Base-by-base conservation (phyloP, 192 early-diverging fungal species). In the Coemansia sp. region DNA sequence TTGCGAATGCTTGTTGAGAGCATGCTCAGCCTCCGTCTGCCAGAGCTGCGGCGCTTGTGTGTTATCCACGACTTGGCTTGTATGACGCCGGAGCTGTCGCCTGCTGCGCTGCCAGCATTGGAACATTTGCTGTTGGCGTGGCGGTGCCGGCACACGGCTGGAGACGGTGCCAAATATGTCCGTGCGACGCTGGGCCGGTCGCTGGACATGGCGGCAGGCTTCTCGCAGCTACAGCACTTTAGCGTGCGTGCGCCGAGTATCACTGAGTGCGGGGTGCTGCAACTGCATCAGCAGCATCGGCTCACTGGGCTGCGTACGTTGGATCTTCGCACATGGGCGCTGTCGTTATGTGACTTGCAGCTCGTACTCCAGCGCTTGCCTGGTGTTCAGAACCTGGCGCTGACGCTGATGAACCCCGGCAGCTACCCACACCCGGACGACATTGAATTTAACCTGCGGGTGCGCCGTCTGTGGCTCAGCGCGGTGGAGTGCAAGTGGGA, bases 401-500 rank as follows among this genome's bases (percentile, higher is more conserved):
- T 65, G 49, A 73, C 59, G 40, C 59, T 73, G 22, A 27, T 34
- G 2, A 9, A 32, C 12, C 45, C 64, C 10, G n/a, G 53, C 4
- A 22, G 22, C 13, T 44, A 62, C 35, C 64, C 52, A 20, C 29
- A 20, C 3, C 45, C 49, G 15, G 52, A 67, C 3, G 52, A 61
- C 13, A 67, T 73, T 38, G 49, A 27, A 1, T 73, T 56, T 41
- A 61, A 73, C 34, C 9, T 73, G 20, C 16, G 29, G 0, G 20
- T 73, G 30, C 59, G 32, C 32, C 70, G 64, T n/a, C 59, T 73
- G 45, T 73, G 70, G 64, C 39, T 73, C 3, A 27, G 45, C 44
- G 15, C 70, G 1, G 41, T 18, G 8, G 37, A 32, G 13, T 59
- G 65, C 30, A 40, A 52, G n/a, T 73, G 70, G 70, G 45, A 32